A percentile compares a stretch with the other conserved stretches of the same genome.
These are phyloP conservation scores for Quercus dentata DNA, from an alignment of 306 rosid species.

Conservation along the genomic window DNA sequence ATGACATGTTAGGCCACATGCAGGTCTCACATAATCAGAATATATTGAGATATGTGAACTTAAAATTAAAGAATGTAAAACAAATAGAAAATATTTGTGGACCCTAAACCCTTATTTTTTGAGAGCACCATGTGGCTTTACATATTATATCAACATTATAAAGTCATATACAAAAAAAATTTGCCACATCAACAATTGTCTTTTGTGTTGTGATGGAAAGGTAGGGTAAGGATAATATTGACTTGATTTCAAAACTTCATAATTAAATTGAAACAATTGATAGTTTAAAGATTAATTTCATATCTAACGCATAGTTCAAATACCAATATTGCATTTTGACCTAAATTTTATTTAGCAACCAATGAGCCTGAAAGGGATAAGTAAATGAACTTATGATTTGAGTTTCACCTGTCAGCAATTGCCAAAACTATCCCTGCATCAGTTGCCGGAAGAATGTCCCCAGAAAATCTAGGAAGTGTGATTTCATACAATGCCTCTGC, in stretches of 20 bases:
- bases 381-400: conserved; percentile 13
- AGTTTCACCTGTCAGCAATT: conserved; percentile 76
- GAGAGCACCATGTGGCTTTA: not conserved
- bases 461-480: conserved; percentile 92
- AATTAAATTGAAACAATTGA: not conserved
- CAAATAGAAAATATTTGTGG: not conserved
- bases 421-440: conserved; percentile 83
- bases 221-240: not conserved
- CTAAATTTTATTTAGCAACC: not conserved
- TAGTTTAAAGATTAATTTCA: not conserved
- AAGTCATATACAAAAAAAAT: too few species aligned
- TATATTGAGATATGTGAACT: not conserved
- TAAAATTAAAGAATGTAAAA: not conserved
- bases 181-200: not conserved
- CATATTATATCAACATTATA: not conserved
- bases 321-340: too few species aligned
- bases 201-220: too few species aligned
- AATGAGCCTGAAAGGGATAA: conserved; percentile 5
- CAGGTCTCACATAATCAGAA: not conserved
- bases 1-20: not conserved
- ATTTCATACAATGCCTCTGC: conserved; percentile 89
- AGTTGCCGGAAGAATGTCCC: conserved; percentile 76
- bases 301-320: not conserved
- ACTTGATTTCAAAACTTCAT: not conserved
- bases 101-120: not conserved